Conservation (phyloP, 768 basidiomycete genomes). For the Suillus cothurnatus region DNA sequence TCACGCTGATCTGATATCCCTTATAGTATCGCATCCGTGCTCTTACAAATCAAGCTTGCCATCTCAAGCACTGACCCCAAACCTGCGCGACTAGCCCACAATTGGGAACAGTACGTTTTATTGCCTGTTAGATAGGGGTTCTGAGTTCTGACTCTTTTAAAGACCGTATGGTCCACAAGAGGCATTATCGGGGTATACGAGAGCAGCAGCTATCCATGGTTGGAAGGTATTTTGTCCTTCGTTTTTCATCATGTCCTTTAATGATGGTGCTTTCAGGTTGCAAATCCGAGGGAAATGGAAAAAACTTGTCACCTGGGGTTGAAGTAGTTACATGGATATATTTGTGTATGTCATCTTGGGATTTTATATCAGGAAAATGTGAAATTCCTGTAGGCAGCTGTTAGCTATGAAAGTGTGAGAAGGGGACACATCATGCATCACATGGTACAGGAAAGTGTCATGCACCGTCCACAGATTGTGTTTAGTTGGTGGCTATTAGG, state of each 20-base stretch:
- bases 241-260: not conserved
- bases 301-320: conserved; percentile 18
- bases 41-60: conserved; percentile 53
- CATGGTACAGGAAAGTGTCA: no score
- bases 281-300: conserved; percentile 20
- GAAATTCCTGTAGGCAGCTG: no score
- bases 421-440: no score
- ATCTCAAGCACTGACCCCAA: not conserved
- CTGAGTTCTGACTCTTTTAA: not conserved
- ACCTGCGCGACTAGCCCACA: conserved; percentile 40
- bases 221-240: conserved; percentile 49
- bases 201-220: conserved; percentile 64
- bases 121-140: conserved; percentile 2
- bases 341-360: not conserved
- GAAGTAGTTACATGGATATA: conserved; percentile 1
- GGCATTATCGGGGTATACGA: conserved; percentile 61
- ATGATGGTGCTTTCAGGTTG: conserved; percentile 22
- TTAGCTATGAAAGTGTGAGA: no score
- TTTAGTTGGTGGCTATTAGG: no score
- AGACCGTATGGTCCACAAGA: conserved; percentile 53
- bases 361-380: not conserved
- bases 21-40: conserved; percentile 40
- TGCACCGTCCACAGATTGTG: no score
- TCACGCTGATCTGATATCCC: conserved; percentile 3
- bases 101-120: conserved; percentile 49